Percentiles rank a stretch among this genome's conserved stretches.
These are phyloP conservation scores for Leccinum fibrillosum DNA, from an alignment of 768 basidiomycete species.

Conservation along the genomic window DNA sequence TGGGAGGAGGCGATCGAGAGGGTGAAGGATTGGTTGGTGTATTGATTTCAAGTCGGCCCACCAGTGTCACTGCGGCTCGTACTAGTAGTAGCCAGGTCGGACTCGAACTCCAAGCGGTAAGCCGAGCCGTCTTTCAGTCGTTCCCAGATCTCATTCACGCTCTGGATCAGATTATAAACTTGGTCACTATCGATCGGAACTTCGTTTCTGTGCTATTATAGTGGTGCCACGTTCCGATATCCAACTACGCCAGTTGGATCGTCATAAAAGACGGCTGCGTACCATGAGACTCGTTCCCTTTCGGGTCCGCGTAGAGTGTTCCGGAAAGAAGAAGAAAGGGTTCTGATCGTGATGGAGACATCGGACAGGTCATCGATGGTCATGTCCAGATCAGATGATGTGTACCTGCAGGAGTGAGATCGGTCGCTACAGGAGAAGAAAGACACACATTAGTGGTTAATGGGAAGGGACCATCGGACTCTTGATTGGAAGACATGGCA, in stretches of 20 bases:
- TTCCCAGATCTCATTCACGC: not conserved
- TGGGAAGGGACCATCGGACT: no score
- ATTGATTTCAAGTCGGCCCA: constrained; percentile 17
- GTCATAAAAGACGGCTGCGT: not conserved
- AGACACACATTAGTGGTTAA: no score
- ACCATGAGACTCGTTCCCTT: not conserved
- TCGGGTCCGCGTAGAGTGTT: not conserved
- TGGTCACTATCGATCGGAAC: not conserved
- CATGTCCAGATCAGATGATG: not conserved
- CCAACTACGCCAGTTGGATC: not conserved
- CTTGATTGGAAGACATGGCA: no score
- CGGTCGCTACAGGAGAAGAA: not conserved
- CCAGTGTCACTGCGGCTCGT: no score
- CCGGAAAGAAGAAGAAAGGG: no score
- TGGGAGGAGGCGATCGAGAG: constrained; percentile 34
- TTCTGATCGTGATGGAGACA: no score
- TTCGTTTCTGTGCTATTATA: not conserved
- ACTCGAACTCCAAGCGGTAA: not conserved
- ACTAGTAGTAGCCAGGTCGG: no score
- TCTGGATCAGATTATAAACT: not conserved
- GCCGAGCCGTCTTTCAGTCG: not conserved
- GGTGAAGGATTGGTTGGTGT: constrained; percentile 32
- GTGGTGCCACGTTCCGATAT: no score
- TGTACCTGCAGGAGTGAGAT: no score
- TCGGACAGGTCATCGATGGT: not conserved